Evolutionary conservation across 2,329 filamentous ascomycete genomes (phyloP).

Genomic region (Alternaria viburni): DNA sequence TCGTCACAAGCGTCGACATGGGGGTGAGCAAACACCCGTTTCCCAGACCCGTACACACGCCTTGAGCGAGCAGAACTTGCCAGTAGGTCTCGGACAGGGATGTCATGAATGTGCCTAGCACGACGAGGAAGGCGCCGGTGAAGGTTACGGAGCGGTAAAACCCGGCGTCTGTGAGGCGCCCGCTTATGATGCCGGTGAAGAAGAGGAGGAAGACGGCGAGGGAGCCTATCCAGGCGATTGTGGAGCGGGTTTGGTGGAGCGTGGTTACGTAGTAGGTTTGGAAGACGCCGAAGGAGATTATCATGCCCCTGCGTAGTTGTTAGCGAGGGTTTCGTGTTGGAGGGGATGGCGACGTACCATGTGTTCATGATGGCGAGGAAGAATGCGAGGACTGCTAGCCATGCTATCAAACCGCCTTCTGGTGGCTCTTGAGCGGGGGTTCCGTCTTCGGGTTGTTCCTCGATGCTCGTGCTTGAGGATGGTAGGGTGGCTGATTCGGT

Average conservation of each 20-base stretch:
- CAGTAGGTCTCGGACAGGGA: slow-evolving; percentile 52
- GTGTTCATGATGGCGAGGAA: background rate
- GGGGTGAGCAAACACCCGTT: slow-evolving; percentile 13
- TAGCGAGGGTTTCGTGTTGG: too few species aligned
- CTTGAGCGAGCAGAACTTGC: slow-evolving; percentile 45
- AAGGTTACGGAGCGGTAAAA: slow-evolving; percentile 51
- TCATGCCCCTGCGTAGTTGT: slow-evolving; percentile 30
- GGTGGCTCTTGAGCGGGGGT: background rate
- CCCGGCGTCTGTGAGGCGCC: slow-evolving; percentile 57
- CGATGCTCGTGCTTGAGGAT: background rate
- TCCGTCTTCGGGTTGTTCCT: background rate
- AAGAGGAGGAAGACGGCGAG: slow-evolving; percentile 56
- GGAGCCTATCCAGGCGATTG: slow-evolving; percentile 59
- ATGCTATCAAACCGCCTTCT: background rate
- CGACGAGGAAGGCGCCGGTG: slow-evolving; percentile 48
- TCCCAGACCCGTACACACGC: slow-evolving; percentile 32
- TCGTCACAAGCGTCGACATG: background rate
- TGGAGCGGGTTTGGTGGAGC: slow-evolving; percentile 48
- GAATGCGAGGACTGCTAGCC: background rate
- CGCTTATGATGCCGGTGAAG: slow-evolving; percentile 53
- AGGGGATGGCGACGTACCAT: too few species aligned
- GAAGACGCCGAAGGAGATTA: slow-evolving; percentile 37
- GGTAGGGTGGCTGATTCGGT: background rate
- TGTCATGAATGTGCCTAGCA: slow-evolving; percentile 57
- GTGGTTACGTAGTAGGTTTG: slow-evolving; percentile 34